phyloP scores from a whole-genome alignment of 306 rosid genomes.

The Rosa persica region DNA sequence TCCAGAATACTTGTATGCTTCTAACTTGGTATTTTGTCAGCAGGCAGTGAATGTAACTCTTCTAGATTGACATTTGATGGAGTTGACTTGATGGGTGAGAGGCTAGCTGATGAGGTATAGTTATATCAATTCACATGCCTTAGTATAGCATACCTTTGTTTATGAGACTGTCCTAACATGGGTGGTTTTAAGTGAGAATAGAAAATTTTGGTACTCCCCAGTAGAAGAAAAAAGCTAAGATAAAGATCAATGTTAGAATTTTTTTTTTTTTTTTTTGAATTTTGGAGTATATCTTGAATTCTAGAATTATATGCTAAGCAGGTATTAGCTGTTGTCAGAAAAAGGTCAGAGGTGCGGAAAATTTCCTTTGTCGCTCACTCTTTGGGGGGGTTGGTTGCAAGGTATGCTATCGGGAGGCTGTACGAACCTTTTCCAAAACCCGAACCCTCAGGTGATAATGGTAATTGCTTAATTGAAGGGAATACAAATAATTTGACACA shows the following conservation, averaged over 20 bases:
- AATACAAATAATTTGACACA: conserved; percentile 38
- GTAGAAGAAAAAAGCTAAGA: neutral
- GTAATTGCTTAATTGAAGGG: conserved; percentile 35
- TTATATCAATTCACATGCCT: conserved; percentile 16
- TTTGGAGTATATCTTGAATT: neutral
- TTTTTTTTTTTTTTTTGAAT: neutral
- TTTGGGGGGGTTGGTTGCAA: conserved; percentile 90
- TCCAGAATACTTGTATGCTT: neutral
- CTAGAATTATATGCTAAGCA: conserved; percentile 30
- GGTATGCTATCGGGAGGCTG: conserved; percentile 91
- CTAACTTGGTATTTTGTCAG: conserved; percentile 34
- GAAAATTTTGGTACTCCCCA: neutral
- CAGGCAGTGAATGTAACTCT: conserved; percentile 94
- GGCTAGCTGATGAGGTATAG: conserved; percentile 92
- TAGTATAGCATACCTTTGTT: neutral
- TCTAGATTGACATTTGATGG: conserved; percentile 87
- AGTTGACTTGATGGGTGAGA: conserved; percentile 90
- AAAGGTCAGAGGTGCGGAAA: conserved; percentile 64
- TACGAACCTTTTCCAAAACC: conserved; percentile 40
- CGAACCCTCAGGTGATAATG: conserved; percentile 31
- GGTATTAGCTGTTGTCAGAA: conserved; percentile 64
- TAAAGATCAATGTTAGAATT: neutral
- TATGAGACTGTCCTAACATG: neutral
- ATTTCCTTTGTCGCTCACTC: conserved; percentile 97
- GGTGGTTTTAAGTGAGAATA: neutral